These are phyloP conservation scores for Cystofilobasidium ferigula DNA, from an alignment of 768 basidiomycete species.

Conservation along the genomic window DNA sequence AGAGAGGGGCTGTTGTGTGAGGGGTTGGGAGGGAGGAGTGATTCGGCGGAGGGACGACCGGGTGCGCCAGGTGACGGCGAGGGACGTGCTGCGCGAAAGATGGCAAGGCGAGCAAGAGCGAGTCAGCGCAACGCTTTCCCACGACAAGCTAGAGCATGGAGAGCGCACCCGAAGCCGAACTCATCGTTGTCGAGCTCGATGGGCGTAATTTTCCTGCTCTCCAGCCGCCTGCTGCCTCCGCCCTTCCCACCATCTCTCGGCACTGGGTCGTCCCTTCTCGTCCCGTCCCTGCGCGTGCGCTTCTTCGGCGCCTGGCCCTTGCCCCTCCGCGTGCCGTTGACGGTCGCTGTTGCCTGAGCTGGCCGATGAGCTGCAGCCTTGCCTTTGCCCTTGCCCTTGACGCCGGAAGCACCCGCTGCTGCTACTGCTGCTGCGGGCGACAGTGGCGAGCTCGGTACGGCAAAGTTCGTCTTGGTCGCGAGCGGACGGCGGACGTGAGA, in stretches of 20 bases:
- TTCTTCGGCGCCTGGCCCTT: no score
- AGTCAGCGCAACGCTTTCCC: no score
- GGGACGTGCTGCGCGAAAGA: neutral
- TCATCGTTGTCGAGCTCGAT: neutral
- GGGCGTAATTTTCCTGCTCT: neutral
- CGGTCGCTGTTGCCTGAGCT: no score
- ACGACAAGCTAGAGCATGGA: neutral
- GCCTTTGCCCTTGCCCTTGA: no score
- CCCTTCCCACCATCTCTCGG: neutral
- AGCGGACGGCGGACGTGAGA: neutral
- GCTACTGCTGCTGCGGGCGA: no score
- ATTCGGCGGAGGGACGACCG: neutral
- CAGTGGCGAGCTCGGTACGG: no score
- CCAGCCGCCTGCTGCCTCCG: neutral
- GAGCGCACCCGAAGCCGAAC: neutral
- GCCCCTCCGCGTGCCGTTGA: no score
- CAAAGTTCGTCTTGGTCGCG: neutral
- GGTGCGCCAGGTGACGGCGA: neutral
- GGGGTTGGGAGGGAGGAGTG: neutral
- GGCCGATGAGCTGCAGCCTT: no score
- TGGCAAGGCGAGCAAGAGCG: neutral
- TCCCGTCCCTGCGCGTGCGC: neutral
- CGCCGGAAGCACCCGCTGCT: no score
- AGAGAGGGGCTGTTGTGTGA: neutral
- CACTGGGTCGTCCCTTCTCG: neutral